phyloP scores from a whole-genome alignment of 306 rosid species.

The Acacia crassicarpa region DNA sequence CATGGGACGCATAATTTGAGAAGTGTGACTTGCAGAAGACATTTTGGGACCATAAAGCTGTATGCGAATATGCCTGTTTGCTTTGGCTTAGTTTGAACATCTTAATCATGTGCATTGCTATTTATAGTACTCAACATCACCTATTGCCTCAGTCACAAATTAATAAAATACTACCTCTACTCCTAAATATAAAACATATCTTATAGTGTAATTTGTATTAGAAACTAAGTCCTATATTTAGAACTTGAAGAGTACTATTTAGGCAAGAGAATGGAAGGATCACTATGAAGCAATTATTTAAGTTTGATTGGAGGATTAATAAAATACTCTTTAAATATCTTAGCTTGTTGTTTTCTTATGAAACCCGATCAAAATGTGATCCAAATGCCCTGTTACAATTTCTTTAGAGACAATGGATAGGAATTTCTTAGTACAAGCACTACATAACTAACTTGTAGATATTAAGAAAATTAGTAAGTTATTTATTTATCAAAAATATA shows the following conservation, averaged over 20 bases:
- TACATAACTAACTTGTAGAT: no score
- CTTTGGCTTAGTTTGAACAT: not conserved
- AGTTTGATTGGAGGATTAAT: not conserved
- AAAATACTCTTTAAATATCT: no score
- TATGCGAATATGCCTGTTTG: not conserved
- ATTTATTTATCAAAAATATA: no score
- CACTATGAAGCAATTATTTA: not conserved
- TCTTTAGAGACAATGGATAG: not conserved
- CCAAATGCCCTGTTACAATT: not conserved
- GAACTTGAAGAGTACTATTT: no score
- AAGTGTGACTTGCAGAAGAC: not conserved
- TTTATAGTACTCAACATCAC: not conserved
- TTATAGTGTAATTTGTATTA: no score
- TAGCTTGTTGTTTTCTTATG: not conserved
- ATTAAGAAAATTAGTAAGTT: no score
- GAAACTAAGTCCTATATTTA: no score
- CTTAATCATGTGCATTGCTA: not conserved
- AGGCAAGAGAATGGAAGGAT: not conserved
- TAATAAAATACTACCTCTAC: no score
- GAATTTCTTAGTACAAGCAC: not conserved
- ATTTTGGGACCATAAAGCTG: not conserved
- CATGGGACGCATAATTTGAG: not conserved
- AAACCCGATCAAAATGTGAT: not conserved
- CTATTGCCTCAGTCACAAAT: not conserved
- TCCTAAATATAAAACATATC: no score